Evolutionary conservation across 306 rosid genomes (phyloP).

Genomic region (Prunus campanulata): DNA sequence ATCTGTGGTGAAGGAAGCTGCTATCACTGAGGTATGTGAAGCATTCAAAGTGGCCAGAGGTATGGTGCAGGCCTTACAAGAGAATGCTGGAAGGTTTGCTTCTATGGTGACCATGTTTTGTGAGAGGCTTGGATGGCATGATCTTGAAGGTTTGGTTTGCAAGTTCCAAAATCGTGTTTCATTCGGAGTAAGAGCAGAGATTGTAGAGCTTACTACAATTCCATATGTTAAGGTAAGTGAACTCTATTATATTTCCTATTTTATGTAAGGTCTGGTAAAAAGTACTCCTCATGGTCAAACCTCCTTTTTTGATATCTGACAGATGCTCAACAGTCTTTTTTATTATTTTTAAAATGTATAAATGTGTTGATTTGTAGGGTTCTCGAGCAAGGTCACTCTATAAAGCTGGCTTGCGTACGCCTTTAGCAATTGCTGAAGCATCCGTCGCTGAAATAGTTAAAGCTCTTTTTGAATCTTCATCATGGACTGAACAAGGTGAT

Average conservation of each 20-base stretch:
- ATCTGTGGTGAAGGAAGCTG: slow-evolving; percentile 67
- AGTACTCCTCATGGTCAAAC: slow-evolving; percentile 13
- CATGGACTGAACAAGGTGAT: slow-evolving; percentile 88
- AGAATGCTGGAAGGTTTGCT: slow-evolving; percentile 98
- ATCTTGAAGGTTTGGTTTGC: slow-evolving; percentile 83
- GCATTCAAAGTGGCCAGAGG: slow-evolving; percentile 95
- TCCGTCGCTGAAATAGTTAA: slow-evolving; percentile 77
- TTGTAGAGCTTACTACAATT: slow-evolving; percentile 93
- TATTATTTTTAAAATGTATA: not conserved
- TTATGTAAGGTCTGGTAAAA: slow-evolving; percentile 3
- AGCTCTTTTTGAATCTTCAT: slow-evolving; percentile 82
- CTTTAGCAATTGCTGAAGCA: slow-evolving; percentile 96
- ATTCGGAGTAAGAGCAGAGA: slow-evolving; percentile 91
- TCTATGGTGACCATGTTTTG: slow-evolving; percentile 93
- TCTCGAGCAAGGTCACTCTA: slow-evolving; percentile 98
- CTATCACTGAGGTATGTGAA: slow-evolving; percentile 83
- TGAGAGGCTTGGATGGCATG: slow-evolving; percentile 97
- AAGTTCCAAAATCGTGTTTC: slow-evolving; percentile 96
- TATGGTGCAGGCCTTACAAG: slow-evolving; percentile 95
- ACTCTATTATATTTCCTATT: not conserved
- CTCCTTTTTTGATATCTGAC: slow-evolving; percentile 12
- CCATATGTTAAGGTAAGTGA: slow-evolving; percentile 74
- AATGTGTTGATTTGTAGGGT: slow-evolving; percentile 51
- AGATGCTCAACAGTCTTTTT: not conserved
- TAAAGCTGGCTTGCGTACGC: slow-evolving; percentile 86